Evolutionary conservation across 305 asterid species (phyloP), one percentile per base, ranked within the genome.

Genomic region (Fraxinus paxiana): DNA sequence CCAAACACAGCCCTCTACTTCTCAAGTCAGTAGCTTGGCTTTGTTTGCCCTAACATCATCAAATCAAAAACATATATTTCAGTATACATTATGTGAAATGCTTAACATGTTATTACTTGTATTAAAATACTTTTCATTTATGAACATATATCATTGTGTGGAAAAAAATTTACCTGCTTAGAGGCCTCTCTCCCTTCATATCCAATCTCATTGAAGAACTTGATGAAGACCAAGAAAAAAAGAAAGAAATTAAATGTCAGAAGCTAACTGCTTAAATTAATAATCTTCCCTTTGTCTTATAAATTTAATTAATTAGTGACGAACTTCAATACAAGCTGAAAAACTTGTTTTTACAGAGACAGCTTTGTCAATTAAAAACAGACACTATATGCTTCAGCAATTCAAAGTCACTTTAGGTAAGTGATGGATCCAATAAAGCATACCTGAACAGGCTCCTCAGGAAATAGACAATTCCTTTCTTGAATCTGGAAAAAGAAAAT

Each of bases 1-100:
- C 95, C 89, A 95, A 80, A 77, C 98, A 95, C 85, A 95, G 81
- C 35, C 98, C 98, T 89, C 94, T 87, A 76, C 95, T 93, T 84
- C 88, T 92, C 81, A 95, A 87, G 84, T 93, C 97, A 79, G 83
- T 90, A 2, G 22, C 51, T 78, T 71, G 83, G 18, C 81, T 87
- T 18, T 87, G 89, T 8, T 83, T 75, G 46, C 83, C 95, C 97
- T 91, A 41, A 22, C 20, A 51, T 5, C 20, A 33, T 61, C 70
- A 34, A 12, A 35, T 18, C 67, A 69, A 34, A 38, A 7, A 63
- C 26, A 9, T 2, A 37, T 41, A 18, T 9, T 59, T 59, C 70
- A 59, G 70, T 59, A 59, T 18, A 59, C 30, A 20, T 17, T 20
- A 18, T 20, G 10, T 59, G 15, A 20, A 63, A 12, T 7, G 22